Base-by-base conservation (phyloP, 345 rosid genomes). In the Geranium rotundifolium region DNA sequence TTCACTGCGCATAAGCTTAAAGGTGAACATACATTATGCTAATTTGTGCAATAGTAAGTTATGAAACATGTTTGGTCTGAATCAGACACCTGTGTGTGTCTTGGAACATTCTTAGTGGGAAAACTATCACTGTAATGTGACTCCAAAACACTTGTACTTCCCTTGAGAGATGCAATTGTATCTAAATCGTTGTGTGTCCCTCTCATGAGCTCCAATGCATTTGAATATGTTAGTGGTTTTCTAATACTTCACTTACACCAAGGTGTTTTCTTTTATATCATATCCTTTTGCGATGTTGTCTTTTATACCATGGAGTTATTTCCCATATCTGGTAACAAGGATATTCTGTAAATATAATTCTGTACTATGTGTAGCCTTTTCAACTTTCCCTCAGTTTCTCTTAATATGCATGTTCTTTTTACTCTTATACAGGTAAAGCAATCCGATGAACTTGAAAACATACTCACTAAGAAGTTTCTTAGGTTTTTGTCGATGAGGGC, bases 401-500 rank as follows among this genome's bases (percentile, higher is more conserved):
- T 5, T 61, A 17, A 12, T 61, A 49, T 37, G 64, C 18, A 10
- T 61, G 39, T 54, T 61, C 2, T 34, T 41, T 19, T 41, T 41
- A 17, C 50, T 41, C 30, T 18, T 13, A 54, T 37, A 10, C 17
- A 54, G 7, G n/a, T 61, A 0, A 17, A 13, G 23, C 20, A 54
- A 41, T 6, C 20, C 10, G 13, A 54, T 61, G 54, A 19, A 49
- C 64, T 61, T 41, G 54, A 61, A 37, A 20, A 57, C 30, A 23
- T 20, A 12, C 14, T 57, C 4, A 20, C 31, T 57, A 23, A 29
- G 19, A 20, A 19, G 29, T 9, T 23, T 17, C 17, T 93, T 57
- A 80, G 96, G 73, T 93, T 93, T 80, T 79, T 93, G 83, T 93
- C 99, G 16, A 93, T 93, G 96, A 88, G 99, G 66, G 96, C 99